Conservation (phyloP, 2,329 filamentous ascomycete genomes). For the Claviceps capensis region DNA sequence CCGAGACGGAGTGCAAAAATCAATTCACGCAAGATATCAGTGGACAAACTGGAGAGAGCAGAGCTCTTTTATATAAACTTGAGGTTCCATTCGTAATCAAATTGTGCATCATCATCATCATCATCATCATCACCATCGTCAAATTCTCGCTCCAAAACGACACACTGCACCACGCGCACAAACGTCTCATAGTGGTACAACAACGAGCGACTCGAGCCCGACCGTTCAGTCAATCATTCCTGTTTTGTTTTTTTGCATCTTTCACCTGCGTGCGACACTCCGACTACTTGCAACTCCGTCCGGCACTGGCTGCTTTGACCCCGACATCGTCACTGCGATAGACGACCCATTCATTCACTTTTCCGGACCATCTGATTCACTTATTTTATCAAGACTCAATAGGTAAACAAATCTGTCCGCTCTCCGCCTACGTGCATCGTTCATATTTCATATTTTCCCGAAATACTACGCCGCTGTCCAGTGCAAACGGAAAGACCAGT, state of each 20-base stretch:
- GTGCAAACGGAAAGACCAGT: neutral
- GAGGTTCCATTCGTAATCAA: neutral
- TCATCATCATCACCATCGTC: neutral
- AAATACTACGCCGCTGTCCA: neutral
- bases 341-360: neutral
- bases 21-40: neutral
- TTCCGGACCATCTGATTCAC: neutral
- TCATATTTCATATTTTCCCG: no score
- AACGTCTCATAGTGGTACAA: neutral
- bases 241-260: neutral
- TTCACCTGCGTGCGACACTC: no score
- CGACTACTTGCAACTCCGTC: neutral
- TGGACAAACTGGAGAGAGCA: neutral
- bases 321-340: neutral
- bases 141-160: neutral
- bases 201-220: neutral
- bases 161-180: no score
- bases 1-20: constrained; percentile 3
- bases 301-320: neutral
- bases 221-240: neutral
- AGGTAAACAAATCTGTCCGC: no score
- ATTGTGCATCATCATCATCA: neutral
- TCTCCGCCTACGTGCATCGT: no score
- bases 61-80: constrained; percentile 7
- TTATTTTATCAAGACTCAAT: neutral